Evolutionary conservation across 345 rosid species (phyloP).

Genomic region (Kernera saxatilis): DNA sequence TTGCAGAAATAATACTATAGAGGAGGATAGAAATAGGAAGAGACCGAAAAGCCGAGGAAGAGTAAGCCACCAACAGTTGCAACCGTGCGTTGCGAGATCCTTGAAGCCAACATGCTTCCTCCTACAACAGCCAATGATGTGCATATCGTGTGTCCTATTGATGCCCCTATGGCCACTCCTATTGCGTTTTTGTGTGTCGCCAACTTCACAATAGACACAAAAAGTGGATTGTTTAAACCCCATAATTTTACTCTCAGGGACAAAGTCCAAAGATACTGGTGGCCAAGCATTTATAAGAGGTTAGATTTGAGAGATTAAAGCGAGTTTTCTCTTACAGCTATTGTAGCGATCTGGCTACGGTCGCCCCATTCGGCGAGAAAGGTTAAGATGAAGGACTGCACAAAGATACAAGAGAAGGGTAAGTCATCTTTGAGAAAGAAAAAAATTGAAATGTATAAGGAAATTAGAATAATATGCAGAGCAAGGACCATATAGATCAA

Average conservation of each 20-base stretch:
- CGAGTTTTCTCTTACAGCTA: slow-evolving; percentile 66
- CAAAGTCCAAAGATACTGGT: not conserved
- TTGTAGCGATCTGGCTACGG: slow-evolving; percentile 99
- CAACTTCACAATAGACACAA: slow-evolving; percentile 46
- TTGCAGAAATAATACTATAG: slow-evolving; percentile 32
- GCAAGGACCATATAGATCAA: not conserved
- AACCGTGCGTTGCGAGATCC: slow-evolving; percentile 89
- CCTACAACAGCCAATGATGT: slow-evolving; percentile 95
- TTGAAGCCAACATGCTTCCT: slow-evolving; percentile 97
- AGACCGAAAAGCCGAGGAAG: slow-evolving; percentile 83
- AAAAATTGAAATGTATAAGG: not conserved
- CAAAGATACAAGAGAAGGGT: not conserved
- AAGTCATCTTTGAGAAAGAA: not conserved
- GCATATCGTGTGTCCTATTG: slow-evolving; percentile 78
- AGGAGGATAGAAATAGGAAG: slow-evolving; percentile 97
- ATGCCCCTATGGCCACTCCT: slow-evolving; percentile 93
- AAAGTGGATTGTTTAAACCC: not conserved
- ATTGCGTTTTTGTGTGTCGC: slow-evolving; percentile 94
- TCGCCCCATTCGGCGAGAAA: slow-evolving; percentile 99
- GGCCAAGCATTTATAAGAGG: not conserved
- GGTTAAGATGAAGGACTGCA: slow-evolving; percentile 90
- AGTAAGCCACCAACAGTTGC: slow-evolving; percentile 92
- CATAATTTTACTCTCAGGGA: not conserved
- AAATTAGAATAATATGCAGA: not conserved
- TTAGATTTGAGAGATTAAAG: not conserved